A percentile compares a stretch with the other conserved stretches of the same genome.
Conservation (phyloP, 805 yeast genomes). For the Lachancea sp. region DNA sequence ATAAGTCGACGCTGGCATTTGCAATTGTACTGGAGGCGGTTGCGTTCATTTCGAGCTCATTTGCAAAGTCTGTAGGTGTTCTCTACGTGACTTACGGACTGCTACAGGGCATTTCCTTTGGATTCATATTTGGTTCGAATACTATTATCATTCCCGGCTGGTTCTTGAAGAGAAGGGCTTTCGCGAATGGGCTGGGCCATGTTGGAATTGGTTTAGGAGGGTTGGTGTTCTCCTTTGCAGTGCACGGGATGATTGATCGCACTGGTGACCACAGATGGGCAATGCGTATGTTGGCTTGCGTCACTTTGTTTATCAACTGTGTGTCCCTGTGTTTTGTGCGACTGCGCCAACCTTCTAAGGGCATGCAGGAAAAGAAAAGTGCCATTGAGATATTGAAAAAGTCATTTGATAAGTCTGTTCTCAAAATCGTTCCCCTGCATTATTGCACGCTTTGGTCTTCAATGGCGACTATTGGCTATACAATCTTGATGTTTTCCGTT, state of each 20-base stretch:
- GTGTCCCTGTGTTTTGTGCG: slow-evolving; percentile 39
- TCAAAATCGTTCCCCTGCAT: slow-evolving; percentile 29
- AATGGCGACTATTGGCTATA: slow-evolving; percentile 36
- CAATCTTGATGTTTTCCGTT: slow-evolving; percentile 40
- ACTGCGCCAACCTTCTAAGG: slow-evolving; percentile 38
- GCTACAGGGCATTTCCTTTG: slow-evolving; percentile 46
- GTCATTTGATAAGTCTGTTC: slow-evolving; percentile 33
- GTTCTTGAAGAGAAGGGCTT: slow-evolving; percentile 57
- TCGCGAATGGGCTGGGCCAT: slow-evolving; percentile 45
- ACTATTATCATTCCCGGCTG: slow-evolving; percentile 59
- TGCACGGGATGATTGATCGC: slow-evolving; percentile 38
- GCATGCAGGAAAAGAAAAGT: slow-evolving; percentile 21
- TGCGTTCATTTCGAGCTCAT: slow-evolving; percentile 55
- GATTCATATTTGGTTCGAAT: slow-evolving; percentile 54
- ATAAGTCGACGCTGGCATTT: slow-evolving; percentile 39
- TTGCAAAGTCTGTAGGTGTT: slow-evolving; percentile 54
- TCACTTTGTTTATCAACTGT: slow-evolving; percentile 34
- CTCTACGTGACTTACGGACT: slow-evolving; percentile 63
- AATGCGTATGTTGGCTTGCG: slow-evolving; percentile 39
- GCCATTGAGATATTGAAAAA: slow-evolving; percentile 28
- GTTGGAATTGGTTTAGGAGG: slow-evolving; percentile 52
- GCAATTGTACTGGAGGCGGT: slow-evolving; percentile 50
- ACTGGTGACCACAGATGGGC: slow-evolving; percentile 44
- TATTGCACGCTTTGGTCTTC: slow-evolving; percentile 36
- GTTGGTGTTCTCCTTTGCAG: slow-evolving; percentile 37